phyloP scores from a whole-genome alignment of 1,284 basidiomycete species.

The Peniophora sp. region DNA sequence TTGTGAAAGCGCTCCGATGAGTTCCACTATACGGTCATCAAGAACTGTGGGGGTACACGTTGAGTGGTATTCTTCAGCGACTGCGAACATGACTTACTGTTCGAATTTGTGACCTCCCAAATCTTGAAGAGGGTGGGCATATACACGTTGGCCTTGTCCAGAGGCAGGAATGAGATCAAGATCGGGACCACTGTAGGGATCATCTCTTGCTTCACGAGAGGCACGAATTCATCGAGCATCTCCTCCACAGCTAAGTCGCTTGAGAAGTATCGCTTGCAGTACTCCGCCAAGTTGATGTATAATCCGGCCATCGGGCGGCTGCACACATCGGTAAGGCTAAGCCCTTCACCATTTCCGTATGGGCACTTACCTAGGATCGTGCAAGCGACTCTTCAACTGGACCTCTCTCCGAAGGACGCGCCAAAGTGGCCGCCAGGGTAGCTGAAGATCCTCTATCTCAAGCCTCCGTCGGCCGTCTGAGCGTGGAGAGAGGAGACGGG shows the following conservation, averaged over 20 bases:
- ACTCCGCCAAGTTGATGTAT: constrained; percentile 65
- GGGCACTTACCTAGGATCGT: constrained; percentile 44
- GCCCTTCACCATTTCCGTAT: neutral
- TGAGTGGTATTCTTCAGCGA: too few relatives aligned
- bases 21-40: constrained; percentile 82
- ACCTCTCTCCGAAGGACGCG: constrained; percentile 63
- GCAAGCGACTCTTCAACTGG: constrained; percentile 59
- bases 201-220: constrained; percentile 58
- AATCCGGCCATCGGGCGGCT: constrained; percentile 64
- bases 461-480: constrained; percentile 54
- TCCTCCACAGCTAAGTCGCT: constrained; percentile 49
- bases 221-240: constrained; percentile 70
- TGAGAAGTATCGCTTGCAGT: constrained; percentile 64
- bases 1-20: constrained; percentile 71
- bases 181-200: constrained; percentile 62
- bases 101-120: constrained; percentile 83
- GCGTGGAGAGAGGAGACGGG: constrained; percentile 61
- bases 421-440: constrained; percentile 75
- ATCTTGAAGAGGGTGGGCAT: constrained; percentile 70
- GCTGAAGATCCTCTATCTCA: constrained; percentile 59
- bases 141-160: constrained; percentile 60
- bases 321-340: constrained; percentile 9
- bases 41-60: constrained; percentile 27
- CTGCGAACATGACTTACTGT: constrained; percentile 14
- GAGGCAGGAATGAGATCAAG: constrained; percentile 71